A percentile compares a stretch with the other conserved stretches of the same genome.
These are phyloP conservation scores for Aegilops longissima DNA, from an alignment of 176 grass and related monocot species.

Conservation along the genomic window DNA sequence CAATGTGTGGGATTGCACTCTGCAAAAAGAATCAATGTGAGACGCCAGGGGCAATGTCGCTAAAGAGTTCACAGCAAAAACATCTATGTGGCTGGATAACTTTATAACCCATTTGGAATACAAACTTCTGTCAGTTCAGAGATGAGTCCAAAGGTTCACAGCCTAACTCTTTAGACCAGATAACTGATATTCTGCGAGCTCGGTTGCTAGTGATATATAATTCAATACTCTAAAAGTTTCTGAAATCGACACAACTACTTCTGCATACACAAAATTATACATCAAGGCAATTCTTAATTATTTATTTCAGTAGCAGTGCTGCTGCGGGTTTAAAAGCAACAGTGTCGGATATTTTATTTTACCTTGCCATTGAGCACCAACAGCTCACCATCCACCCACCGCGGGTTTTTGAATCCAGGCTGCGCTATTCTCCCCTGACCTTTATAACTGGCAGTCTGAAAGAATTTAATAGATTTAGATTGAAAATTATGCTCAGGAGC, in stretches of 20 bases:
- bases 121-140: background rate
- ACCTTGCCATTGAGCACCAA: slow-evolving; percentile 96
- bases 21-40: slow-evolving; percentile 12
- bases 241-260: background rate
- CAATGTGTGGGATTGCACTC: slow-evolving; percentile 64
- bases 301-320: background rate
- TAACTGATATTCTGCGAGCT: background rate
- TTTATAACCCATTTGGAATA: background rate
- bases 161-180: background rate
- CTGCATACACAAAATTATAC: background rate
- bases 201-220: background rate
- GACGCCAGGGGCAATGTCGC: background rate
- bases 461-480: slow-evolving; percentile 8
- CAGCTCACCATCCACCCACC: slow-evolving; percentile 92
- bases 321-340: background rate
- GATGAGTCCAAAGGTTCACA: background rate
- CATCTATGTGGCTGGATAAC: background rate
- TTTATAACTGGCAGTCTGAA: slow-evolving; percentile 76
- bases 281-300: slow-evolving; percentile 10
- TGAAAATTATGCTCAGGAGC: background rate
- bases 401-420: slow-evolving; percentile 87
- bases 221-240: background rate
- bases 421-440: slow-evolving; percentile 96
- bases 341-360: slow-evolving; percentile 29
- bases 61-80: background rate